Percentiles rank a stretch among this genome's conserved stretches.
phyloP scores from a whole-genome alignment of 2,329 filamentous ascomycete species.

The Ustulina deusta region DNA sequence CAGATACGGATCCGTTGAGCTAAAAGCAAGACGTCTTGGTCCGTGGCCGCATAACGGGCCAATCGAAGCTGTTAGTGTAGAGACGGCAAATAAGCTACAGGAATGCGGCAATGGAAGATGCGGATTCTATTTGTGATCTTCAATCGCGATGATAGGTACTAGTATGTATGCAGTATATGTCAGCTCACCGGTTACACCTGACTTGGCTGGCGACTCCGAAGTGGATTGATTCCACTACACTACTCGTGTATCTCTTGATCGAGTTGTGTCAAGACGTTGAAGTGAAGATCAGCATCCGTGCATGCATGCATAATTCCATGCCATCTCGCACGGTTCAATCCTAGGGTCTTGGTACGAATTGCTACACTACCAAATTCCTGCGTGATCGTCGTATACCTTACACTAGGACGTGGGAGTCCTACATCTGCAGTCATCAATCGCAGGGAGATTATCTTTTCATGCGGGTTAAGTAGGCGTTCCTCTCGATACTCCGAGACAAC shows the following conservation, averaged over 20 bases:
- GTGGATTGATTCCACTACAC: too few species aligned
- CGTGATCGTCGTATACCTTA: constrained; percentile 25
- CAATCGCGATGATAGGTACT: not conserved
- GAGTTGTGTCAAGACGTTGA: not conserved
- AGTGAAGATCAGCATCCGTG: constrained; percentile 36
- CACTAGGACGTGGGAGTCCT: constrained; percentile 33
- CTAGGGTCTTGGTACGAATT: constrained; percentile 18
- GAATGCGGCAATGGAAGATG: constrained; percentile 8
- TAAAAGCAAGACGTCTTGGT: constrained; percentile 19
- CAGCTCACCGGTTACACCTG: constrained; percentile 21
- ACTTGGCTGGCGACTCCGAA: constrained; percentile 14
- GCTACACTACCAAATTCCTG: constrained; percentile 9
- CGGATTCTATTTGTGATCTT: constrained; percentile 5
- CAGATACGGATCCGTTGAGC: constrained; percentile 12
- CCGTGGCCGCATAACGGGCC: constrained; percentile 13
- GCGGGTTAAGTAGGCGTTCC: constrained; percentile 25
- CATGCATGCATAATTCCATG: constrained; percentile 36
- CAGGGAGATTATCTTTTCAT: constrained; percentile 36
- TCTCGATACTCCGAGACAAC: constrained; percentile 8
- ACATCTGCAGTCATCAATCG: constrained; percentile 36
- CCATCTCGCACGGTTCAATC: constrained; percentile 17
- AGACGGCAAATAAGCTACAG: constrained; percentile 7
- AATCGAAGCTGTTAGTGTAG: not conserved
- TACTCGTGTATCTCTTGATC: constrained; percentile 13
- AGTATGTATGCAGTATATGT: not conserved